These are phyloP conservation scores for Cutaneotrichosporon sp. DNA, from an alignment of 1,284 basidiomycete species.

Conservation along the genomic window DNA sequence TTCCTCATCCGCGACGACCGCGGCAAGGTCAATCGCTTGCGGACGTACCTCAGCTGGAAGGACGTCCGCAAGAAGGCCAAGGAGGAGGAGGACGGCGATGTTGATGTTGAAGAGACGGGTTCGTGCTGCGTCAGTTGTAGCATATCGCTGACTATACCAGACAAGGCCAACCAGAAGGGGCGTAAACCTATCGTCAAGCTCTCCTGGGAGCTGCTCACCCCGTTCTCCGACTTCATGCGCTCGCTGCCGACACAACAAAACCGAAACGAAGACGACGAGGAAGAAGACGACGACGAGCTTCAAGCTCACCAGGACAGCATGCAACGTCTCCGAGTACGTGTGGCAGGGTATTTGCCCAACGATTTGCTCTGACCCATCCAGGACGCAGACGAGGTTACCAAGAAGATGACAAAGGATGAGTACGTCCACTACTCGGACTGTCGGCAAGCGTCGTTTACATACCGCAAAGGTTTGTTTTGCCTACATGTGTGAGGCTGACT, in stretches of 20 bases:
- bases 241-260: slow-evolving; percentile 40
- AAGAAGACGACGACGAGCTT: slow-evolving; percentile 93
- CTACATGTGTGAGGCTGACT: not conserved
- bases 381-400: slow-evolving; percentile 93
- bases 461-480: slow-evolving; percentile 72
- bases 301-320: slow-evolving; percentile 94
- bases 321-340: slow-evolving; percentile 70
- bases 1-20: slow-evolving; percentile 94
- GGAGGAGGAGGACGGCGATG: slow-evolving; percentile 65
- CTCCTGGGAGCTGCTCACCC: slow-evolving; percentile 91
- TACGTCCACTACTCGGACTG: slow-evolving; percentile 98
- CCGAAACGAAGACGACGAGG: slow-evolving; percentile 69
- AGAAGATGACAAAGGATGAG: slow-evolving; percentile 93
- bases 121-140: slow-evolving; percentile 2
- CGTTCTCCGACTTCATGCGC: slow-evolving; percentile 80
- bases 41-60: slow-evolving; percentile 97
- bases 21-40: slow-evolving; percentile 86
- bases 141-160: slow-evolving; percentile 50
- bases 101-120: slow-evolving; percentile 61
- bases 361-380: slow-evolving; percentile 41
- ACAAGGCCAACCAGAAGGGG: slow-evolving; percentile 77
- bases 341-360: not conserved
- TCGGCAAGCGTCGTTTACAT: slow-evolving; percentile 94
- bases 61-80: slow-evolving; percentile 95
- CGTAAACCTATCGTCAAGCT: slow-evolving; percentile 93